Evolutionary conservation across 345 rosid species (phyloP), one percentile per base, ranked within the genome.

Genomic region (Citrus reticulata): DNA sequence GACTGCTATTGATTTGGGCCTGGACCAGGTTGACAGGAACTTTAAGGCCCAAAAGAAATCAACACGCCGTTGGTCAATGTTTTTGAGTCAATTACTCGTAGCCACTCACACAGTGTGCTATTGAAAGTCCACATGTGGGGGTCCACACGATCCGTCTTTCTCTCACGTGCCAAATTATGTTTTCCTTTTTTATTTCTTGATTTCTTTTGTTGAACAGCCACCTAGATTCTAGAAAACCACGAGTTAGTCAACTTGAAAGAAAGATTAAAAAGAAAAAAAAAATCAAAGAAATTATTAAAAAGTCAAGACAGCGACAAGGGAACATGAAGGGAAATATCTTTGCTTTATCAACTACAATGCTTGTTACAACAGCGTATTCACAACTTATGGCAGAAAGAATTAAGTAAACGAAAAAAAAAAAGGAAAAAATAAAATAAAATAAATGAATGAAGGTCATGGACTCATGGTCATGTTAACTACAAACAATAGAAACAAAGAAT

Each of bases 401-500:
- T 13, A 22, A 20, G 51, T 13, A 13, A 57, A 35, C 51, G 60
- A 9, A 34, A 24, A 30, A 16, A 14, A 40, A 39, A 39, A 0
- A n/a, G n/a, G n/a, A 10, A 11, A 40, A 40, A 7, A 9, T 19
- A 16, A 39, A 40, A 40, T 0, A 2, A 29, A 16, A 7, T 17
- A 60, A 25, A 25, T 25, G 9, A 37, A 74, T 37, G 19, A 22
- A 42, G 27, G 20, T 13, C 4, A 69, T n/a, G 34, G 25, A 39
- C 42, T 42, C 16, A 11, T 11, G 19, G 63, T 40, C 8, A 69
- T n/a, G 34, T 10, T 29, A 62, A 59, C 75, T 19, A 30, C 9
- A 51, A 62, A 34, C n/a, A 29, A 78, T 61, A 70, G 81, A 78
- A 72, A 64, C 66, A 75, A 80, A 61, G 24, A 49, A 69, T 6